Evolutionary conservation across 2,329 filamentous ascomycete species (phyloP), one percentile per base, ranked within the genome.

Genomic region (Penicillium concentricum): DNA sequence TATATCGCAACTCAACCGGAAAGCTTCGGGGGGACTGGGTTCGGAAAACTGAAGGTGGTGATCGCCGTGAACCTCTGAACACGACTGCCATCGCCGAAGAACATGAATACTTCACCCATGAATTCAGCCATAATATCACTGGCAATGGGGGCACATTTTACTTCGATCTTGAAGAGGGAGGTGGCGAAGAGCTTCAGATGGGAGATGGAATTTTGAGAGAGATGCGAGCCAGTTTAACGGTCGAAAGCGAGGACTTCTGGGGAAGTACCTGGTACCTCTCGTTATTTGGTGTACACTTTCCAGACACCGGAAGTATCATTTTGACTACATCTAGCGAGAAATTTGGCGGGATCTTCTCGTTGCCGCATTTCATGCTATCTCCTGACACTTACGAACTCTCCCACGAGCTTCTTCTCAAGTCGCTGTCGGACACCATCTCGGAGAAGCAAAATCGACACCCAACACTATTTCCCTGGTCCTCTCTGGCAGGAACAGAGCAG

Each of bases 251-350:
- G 41, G 82, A 84, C 54, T 84, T 84, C 63, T 81, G 84, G 58
- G 88, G 89, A 5, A 87, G 87, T 68, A 89, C 85, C 63, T 92
- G 89, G 86, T 88, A 92, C 64, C 86, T 95, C 76, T 82, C 84
- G 50, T 76, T 96, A 48, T 87, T 91, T 73, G 94, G 94, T 4
- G 83, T 95, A 4, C 93, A 97, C 76, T 95, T 92, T 81, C 87
- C 89, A 37, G 82, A 84, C n/a, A 84, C 89, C 60, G 94, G 94
- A 2, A 84, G 86, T 15, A 84, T 94, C 48, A 78, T 97, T 35
- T 78, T 97, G 70, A 90, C 89, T 2, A 97, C 93, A 0, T 93
- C 92, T 46, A 97, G 92, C 73, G 90, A 96, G 69, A 97, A 96
- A 78, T 94, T 94, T 68, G 86, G 88, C n/a, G 92, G 94, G 42